Percentiles rank a stretch among this genome's conserved stretches.
Evolutionary conservation across 164 flowering plant species (phyloP).

Genomic region (Vitis riparia): DNA sequence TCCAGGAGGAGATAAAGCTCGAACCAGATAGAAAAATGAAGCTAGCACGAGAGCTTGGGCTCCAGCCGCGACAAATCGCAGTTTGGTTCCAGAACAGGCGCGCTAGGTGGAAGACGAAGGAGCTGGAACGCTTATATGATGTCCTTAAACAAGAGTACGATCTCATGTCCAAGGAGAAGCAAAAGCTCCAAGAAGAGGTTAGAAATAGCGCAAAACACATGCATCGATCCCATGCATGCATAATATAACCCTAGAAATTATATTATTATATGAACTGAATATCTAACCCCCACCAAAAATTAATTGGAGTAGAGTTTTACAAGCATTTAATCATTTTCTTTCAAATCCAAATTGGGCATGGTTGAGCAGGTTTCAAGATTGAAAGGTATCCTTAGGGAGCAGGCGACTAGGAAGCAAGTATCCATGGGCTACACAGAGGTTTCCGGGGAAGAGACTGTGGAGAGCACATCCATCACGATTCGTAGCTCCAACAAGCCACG

Average conservation of each 20-base stretch:
- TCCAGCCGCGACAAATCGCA: conserved; percentile 76
- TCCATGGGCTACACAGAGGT: conserved; percentile 44
- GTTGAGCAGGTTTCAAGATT: conserved; percentile 39
- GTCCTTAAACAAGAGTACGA: conserved; percentile 60
- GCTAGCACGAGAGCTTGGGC: conserved; percentile 69
- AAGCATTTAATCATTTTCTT: no score
- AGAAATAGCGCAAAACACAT: neutral
- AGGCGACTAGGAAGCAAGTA: conserved; percentile 35
- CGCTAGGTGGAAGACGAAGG: conserved; percentile 83
- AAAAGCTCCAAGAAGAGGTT: conserved; percentile 73
- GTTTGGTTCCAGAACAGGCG: conserved; percentile 89
- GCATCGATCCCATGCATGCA: neutral
- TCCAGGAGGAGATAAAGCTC: conserved; percentile 80
- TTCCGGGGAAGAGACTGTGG: conserved; percentile 57
- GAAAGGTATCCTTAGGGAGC: conserved; percentile 44
- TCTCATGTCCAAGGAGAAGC: conserved; percentile 55
- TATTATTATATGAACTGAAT: neutral
- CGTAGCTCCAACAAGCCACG: conserved; percentile 17
- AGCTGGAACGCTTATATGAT: conserved; percentile 69
- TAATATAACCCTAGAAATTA: neutral
- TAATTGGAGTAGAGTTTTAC: no score
- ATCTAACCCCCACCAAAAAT: no score
- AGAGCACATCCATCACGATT: conserved; percentile 43
- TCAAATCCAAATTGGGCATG: neutral
- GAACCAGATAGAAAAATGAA: conserved; percentile 78